Percentiles rank a stretch among this genome's conserved stretches.
Conservation (phyloP, 805 yeast species). For the Candida multigemmis region DNA sequence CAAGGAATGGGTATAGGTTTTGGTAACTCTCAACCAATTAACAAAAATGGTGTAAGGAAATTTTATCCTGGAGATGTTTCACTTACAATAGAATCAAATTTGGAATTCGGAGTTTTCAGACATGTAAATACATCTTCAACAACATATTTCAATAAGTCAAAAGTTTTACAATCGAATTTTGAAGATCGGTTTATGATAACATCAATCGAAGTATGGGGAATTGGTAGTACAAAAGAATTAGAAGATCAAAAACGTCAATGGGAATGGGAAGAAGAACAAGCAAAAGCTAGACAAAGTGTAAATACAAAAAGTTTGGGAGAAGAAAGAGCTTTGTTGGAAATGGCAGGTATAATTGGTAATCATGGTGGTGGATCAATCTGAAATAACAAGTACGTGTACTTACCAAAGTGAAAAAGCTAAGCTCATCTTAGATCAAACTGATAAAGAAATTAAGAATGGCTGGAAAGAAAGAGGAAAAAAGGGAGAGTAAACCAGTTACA, state of each 20-base stretch:
- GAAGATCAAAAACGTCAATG: slow-evolving; percentile 68
- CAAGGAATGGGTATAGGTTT: slow-evolving; percentile 77
- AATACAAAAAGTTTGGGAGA: slow-evolving; percentile 64
- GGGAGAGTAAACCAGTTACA: slow-evolving; percentile 25
- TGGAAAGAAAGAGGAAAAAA: slow-evolving; percentile 3
- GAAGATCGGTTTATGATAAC: slow-evolving; percentile 67
- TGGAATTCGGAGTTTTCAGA: slow-evolving; percentile 78
- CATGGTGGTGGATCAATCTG: slow-evolving; percentile 43
- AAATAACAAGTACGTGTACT: neutral
- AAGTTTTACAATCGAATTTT: slow-evolving; percentile 22
- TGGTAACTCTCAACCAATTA: slow-evolving; percentile 59
- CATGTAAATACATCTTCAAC: slow-evolving; percentile 37
- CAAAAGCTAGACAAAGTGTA: slow-evolving; percentile 64
- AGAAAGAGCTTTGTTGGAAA: slow-evolving; percentile 75
- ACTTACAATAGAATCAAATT: slow-evolving; percentile 62
- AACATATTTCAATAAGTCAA: slow-evolving; percentile 17
- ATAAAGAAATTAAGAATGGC: slow-evolving; percentile 5
- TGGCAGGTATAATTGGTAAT: slow-evolving; percentile 60
- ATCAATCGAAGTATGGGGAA: slow-evolving; percentile 87
- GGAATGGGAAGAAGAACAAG: slow-evolving; percentile 91
- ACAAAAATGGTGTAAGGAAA: slow-evolving; percentile 35
- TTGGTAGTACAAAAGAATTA: slow-evolving; percentile 72
- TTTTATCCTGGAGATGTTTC: slow-evolving; percentile 72
- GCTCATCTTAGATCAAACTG: slow-evolving; percentile 6
- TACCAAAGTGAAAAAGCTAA: slow-evolving; percentile 2